phyloP scores from a whole-genome alignment of 1,139 yeast species.

The Kazachstania sp. region DNA sequence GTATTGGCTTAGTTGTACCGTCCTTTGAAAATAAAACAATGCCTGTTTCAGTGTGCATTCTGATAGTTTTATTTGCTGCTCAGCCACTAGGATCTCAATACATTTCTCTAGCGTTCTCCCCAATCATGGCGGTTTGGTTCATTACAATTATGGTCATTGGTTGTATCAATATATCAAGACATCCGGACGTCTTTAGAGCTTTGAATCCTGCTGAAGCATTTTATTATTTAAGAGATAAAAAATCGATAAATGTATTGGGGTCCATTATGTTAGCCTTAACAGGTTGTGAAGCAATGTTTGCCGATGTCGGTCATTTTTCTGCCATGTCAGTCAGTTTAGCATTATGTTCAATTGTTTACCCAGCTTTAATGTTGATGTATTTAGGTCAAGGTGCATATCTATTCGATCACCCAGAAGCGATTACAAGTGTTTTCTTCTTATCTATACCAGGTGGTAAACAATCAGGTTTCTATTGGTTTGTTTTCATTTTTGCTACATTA shows the following conservation, averaged over 20 bases:
- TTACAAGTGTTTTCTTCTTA: background rate
- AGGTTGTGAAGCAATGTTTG: conserved; percentile 2
- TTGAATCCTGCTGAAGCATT: conserved; percentile 1
- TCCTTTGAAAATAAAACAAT: background rate
- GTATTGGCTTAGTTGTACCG: conserved; percentile 1
- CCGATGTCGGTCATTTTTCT: conserved; percentile 2
- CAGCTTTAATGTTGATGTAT: conserved; percentile 1
- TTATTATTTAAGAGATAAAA: background rate
- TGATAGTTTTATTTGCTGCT: background rate
- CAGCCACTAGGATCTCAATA: conserved; percentile 1
- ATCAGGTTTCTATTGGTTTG: conserved; percentile 1
- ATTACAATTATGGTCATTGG: background rate
- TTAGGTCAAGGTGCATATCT: conserved; percentile 2
- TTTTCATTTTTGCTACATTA: background rate
- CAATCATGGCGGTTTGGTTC: background rate
- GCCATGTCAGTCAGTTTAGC: background rate
- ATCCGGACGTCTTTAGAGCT: conserved; percentile 1
- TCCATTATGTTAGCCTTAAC: background rate
- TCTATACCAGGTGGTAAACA: background rate
- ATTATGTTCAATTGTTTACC: background rate
- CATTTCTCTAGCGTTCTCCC: background rate
- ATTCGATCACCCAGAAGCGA: background rate
- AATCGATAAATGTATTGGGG: background rate
- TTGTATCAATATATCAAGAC: background rate
- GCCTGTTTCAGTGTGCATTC: background rate